phyloP scores from a whole-genome alignment of 768 basidiomycete genomes.

The Boletus pseudopeckii region DNA sequence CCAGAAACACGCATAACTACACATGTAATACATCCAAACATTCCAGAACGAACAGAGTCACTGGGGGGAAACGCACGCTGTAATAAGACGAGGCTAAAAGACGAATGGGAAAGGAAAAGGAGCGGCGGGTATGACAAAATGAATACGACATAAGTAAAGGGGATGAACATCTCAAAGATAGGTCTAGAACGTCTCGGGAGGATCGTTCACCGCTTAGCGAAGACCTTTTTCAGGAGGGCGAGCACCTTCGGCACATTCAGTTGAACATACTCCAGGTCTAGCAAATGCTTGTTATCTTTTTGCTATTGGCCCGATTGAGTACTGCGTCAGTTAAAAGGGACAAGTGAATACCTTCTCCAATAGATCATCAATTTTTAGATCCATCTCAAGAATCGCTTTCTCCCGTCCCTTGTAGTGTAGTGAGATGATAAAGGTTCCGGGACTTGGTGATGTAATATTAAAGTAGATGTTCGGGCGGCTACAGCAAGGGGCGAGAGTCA shows the following conservation, averaged over 20 bases:
- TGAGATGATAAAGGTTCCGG: slow-evolving; percentile 98
- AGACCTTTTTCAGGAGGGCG: slow-evolving; percentile 89
- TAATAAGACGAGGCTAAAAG: slow-evolving; percentile 13
- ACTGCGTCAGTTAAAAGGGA: neutral
- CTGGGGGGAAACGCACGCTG: slow-evolving; percentile 18
- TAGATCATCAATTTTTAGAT: slow-evolving; percentile 96
- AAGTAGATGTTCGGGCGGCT: slow-evolving; percentile 99
- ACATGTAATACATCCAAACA: slow-evolving; percentile 34
- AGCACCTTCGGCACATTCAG: slow-evolving; percentile 95
- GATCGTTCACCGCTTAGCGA: slow-evolving; percentile 69
- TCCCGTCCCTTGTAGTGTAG: slow-evolving; percentile 98
- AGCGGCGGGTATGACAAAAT: slow-evolving; percentile 31
- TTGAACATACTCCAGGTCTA: slow-evolving; percentile 98
- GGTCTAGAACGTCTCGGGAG: slow-evolving; percentile 6
- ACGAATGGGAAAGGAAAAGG: slow-evolving; percentile 14
- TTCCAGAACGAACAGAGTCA: slow-evolving; percentile 30
- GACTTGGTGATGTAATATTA: slow-evolving; percentile 96
- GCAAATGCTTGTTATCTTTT: slow-evolving; percentile 96
- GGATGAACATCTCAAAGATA: slow-evolving; percentile 17
- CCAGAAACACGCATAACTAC: slow-evolving; percentile 38
- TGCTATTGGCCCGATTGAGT: slow-evolving; percentile 56
- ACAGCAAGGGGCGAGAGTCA: slow-evolving; percentile 2
- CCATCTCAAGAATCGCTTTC: slow-evolving; percentile 99
- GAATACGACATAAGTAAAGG: slow-evolving; percentile 35
- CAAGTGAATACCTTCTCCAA: slow-evolving; percentile 78